Evolutionary conservation across 495 filamentous ascomycete species (phyloP).

Genomic region (Friedmanniomyces simplex): DNA sequence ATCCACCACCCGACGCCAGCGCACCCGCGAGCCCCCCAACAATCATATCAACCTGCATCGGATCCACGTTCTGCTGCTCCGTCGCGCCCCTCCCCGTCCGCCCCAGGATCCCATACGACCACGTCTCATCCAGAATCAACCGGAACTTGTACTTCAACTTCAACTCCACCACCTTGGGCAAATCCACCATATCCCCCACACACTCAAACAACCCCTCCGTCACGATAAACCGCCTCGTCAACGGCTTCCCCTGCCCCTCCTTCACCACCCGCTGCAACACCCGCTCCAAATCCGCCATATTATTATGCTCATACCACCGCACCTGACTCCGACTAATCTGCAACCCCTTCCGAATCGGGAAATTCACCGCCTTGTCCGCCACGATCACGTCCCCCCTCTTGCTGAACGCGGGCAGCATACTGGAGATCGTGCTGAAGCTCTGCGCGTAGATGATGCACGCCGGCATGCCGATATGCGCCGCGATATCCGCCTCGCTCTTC

Average conservation of each 20-base stretch:
- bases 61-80: slow-evolving; percentile 91
- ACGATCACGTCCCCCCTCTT: slow-evolving; percentile 98
- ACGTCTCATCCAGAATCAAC: slow-evolving; percentile 91
- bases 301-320: slow-evolving; percentile 90
- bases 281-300: slow-evolving; percentile 83
- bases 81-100: slow-evolving; percentile 84
- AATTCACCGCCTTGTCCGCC: slow-evolving; percentile 91
- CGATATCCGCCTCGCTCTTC: slow-evolving; percentile 90
- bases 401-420: slow-evolving; percentile 89
- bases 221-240: slow-evolving; percentile 91
- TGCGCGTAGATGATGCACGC: slow-evolving; percentile 92
- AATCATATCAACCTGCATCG: slow-evolving; percentile 86
- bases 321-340: slow-evolving; percentile 87
- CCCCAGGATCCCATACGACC: slow-evolving; percentile 90
- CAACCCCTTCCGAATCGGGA: slow-evolving; percentile 84
- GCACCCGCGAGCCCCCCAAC: slow-evolving; percentile 85
- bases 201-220: slow-evolving; percentile 93
- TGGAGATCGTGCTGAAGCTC: slow-evolving; percentile 86
- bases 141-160: slow-evolving; percentile 95
- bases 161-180: slow-evolving; percentile 81
- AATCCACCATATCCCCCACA: slow-evolving; percentile 70
- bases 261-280: slow-evolving; percentile 76
- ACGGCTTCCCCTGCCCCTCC: slow-evolving; percentile 75
- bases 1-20: slow-evolving; percentile 85
- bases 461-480: slow-evolving; percentile 71